These are phyloP conservation scores for Trichoderma parareesei DNA, from an alignment of 495 filamentous ascomycete genomes.

Conservation along the genomic window DNA sequence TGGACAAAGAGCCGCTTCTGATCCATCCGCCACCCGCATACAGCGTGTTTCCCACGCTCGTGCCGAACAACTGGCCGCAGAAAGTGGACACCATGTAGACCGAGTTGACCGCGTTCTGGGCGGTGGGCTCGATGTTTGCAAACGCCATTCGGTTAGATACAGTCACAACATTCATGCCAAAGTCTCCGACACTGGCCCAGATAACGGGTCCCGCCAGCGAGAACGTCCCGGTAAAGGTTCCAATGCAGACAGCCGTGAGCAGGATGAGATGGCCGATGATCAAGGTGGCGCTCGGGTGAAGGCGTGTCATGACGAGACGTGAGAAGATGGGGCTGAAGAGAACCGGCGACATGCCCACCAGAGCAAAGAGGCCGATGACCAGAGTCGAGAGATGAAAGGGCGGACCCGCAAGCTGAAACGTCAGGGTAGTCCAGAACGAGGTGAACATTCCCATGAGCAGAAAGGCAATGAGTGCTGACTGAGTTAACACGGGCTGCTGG, in stretches of 20 bases:
- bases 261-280: slow-evolving; percentile 51
- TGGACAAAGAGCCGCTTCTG: slow-evolving; percentile 2
- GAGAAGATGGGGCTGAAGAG: slow-evolving; percentile 58
- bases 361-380: slow-evolving; percentile 67
- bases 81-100: slow-evolving; percentile 34
- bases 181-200: slow-evolving; percentile 64
- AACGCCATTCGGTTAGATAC: slow-evolving; percentile 67
- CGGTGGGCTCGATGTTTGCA: slow-evolving; percentile 62
- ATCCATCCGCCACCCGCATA: slow-evolving; percentile 35
- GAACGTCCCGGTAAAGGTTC: slow-evolving; percentile 57
- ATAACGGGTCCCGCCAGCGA: slow-evolving; percentile 68
- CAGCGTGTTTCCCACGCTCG: slow-evolving; percentile 9
- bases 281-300: slow-evolving; percentile 57
- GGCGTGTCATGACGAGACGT: slow-evolving; percentile 60
- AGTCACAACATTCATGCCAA: slow-evolving; percentile 66
- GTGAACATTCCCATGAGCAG: slow-evolving; percentile 34
- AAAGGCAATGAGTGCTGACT: slow-evolving; percentile 39
- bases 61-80: slow-evolving; percentile 49
- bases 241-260: slow-evolving; percentile 56
- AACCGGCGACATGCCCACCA: slow-evolving; percentile 67
- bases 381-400: slow-evolving; percentile 63
- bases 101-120: slow-evolving; percentile 71
- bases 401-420: slow-evolving; percentile 61
- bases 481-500: slow-evolving; percentile 59
- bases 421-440: slow-evolving; percentile 71